Conservation (phyloP, 495 filamentous ascomycete genomes). For the Hypoxylon subgilvum region DNA sequence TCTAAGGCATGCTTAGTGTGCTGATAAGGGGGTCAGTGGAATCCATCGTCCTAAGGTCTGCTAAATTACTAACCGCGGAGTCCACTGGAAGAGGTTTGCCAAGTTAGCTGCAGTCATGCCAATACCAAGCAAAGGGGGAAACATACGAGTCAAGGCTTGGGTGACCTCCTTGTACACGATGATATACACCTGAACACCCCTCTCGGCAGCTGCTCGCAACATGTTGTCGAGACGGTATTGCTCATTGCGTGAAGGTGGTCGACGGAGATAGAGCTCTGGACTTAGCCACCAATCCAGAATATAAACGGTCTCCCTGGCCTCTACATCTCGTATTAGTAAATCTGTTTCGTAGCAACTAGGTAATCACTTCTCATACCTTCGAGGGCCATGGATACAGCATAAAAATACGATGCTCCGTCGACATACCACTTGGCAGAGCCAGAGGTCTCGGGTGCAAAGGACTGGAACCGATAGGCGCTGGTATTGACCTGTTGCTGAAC, state of each 20-base stretch:
- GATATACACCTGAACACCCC: constrained; percentile 85
- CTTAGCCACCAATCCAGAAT: constrained; percentile 96
- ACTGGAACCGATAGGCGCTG: constrained; percentile 72
- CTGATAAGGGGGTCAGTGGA: constrained; percentile 31
- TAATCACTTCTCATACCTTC: constrained; percentile 54
- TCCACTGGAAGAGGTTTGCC: constrained; percentile 61
- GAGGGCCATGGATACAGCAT: constrained; percentile 82
- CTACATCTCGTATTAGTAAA: constrained; percentile 43
- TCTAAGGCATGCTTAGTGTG: constrained; percentile 89
- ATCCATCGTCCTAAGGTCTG: neutral
- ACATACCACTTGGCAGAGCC: constrained; percentile 96
- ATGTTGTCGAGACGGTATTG: constrained; percentile 88
- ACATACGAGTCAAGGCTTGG: constrained; percentile 78
- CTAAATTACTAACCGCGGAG: constrained; percentile 51
- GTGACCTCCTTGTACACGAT: constrained; percentile 97
- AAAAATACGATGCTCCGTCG: constrained; percentile 91
- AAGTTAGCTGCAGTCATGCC: constrained; percentile 1
- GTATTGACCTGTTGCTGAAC: constrained; percentile 46
- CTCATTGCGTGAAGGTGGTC: constrained; percentile 81
- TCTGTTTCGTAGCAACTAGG: neutral
- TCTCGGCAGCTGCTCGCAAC: constrained; percentile 83
- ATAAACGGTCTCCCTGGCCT: constrained; percentile 83
- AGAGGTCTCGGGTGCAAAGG: constrained; percentile 85
- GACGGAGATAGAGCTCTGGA: constrained; percentile 85
- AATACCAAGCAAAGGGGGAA: constrained; percentile 1